Base-by-base conservation (phyloP, 495 filamentous ascomycete genomes). In the Apodospora peruviana region DNA sequence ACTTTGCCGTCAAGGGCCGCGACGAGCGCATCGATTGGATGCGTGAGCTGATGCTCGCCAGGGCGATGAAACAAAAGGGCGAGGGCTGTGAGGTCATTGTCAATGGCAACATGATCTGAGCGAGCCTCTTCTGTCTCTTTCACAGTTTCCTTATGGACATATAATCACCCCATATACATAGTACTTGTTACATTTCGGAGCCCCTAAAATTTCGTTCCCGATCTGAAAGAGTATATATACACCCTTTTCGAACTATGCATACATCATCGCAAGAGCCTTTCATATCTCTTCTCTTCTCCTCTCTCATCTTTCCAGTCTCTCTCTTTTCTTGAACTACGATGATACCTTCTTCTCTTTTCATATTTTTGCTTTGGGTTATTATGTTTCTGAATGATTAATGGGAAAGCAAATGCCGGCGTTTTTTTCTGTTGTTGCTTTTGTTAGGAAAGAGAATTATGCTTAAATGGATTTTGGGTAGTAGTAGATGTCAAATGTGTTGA, bases 21-120 rank as follows among this genome's bases (percentile, higher is more conserved):
- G 89, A 97, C 49, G 87, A 96, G 64, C 78, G 93, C 24, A 96
- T 96, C 50, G 91, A 95, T 55, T 98, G 93, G 93, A 96, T 96
- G 93, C 73, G 93, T 2, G 90, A 96, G 76, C 67, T 98, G 43
- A 96, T 98, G 93, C 81, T 98, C 19, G 91, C 91, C 4, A 95
- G 91, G 64, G 91, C 91, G 18, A 69, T 90, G 48, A 84, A 80
- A 71, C 85, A 87, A 60, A 88, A 89, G 70, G 82, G 84, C 14
- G 82, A 86, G 53, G 91, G 91, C 8, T 94, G 79, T 41, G 82
- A 85, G 63, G 73, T 95, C 49, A 83, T 81, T 47, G 74, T 95
- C 40, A 96, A 96, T 62, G 91, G 91, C 16, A 81, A 81, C 57
- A 81, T 81, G 68, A 79, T 94, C 56, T 90, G 18, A 40, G 32